Percentiles rank a stretch among this genome's conserved stretches.
Conservation (phyloP, 257 asterid species). For the Solanum gandarillasii region DNA sequence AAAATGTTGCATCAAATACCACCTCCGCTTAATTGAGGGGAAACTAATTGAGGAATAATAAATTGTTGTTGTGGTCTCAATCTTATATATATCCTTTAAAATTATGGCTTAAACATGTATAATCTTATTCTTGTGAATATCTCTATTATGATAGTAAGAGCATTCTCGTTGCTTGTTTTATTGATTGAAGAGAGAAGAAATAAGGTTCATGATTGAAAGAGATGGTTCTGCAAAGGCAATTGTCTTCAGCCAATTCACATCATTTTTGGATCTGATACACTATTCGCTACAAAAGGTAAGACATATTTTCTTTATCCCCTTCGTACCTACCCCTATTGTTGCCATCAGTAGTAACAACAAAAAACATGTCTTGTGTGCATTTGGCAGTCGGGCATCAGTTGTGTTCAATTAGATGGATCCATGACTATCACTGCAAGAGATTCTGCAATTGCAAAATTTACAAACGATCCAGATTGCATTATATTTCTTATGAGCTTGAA, state of each 20-base stretch:
- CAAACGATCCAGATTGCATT: conserved; percentile 69
- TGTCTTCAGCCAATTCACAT: conserved; percentile 87
- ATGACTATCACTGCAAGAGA: conserved; percentile 76
- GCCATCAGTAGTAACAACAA: background rate
- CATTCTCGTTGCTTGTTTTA: background rate
- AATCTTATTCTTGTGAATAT: background rate
- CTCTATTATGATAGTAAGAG: background rate
- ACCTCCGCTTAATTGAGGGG: background rate
- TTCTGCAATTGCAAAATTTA: conserved; percentile 59
- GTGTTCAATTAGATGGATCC: conserved; percentile 77
- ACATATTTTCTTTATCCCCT: background rate
- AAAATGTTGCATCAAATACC: no score
- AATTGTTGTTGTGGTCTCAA: background rate
- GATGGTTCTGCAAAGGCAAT: conserved; percentile 92
- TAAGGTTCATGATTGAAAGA: conserved; percentile 81
- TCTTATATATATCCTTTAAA: background rate
- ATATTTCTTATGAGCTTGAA: conserved; percentile 83
- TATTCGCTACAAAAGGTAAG: conserved; percentile 68
- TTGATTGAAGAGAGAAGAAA: conserved; percentile 77
- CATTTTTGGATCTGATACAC: conserved; percentile 85
- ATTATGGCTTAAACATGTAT: background rate
- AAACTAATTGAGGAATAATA: background rate
- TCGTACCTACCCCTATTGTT: background rate
- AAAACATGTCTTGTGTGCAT: background rate
- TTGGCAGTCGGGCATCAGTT: conserved; percentile 55